These are phyloP conservation scores for Coemansia sp. DNA, from an alignment of 192 early-diverging fungal genomes.

Conservation along the genomic window DNA sequence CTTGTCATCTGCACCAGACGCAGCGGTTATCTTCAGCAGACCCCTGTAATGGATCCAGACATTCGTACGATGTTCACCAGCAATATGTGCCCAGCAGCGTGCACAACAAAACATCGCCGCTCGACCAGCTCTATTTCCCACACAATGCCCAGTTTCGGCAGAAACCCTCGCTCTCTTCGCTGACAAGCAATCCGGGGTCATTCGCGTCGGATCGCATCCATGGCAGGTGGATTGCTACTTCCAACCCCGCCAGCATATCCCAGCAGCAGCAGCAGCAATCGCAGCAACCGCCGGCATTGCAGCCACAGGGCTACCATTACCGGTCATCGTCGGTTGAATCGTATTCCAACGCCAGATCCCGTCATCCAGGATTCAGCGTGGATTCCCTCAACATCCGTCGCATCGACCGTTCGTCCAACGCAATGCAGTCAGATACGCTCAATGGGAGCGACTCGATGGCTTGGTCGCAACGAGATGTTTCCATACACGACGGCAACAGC, in stretches of 20 bases:
- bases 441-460: conserved; percentile 38
- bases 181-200: neutral
- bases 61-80: neutral
- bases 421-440: conserved; percentile 43
- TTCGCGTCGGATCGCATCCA: neutral
- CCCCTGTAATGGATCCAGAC: conserved; percentile 4
- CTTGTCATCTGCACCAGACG: conserved; percentile 8
- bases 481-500: conserved; percentile 22
- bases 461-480: conserved; percentile 46
- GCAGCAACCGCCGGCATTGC: neutral
- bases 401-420: conserved; percentile 32
- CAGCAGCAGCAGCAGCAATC: conserved; percentile 4
- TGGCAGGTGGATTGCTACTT: neutral
- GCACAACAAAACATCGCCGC: neutral
- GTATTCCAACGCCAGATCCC: too few species aligned
- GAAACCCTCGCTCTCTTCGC: neutral
- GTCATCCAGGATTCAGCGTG: conserved; percentile 14
- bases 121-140: conserved; percentile 3
- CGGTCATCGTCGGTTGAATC: too few species aligned
- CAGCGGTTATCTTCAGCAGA: conserved; percentile 12
- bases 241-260: conserved; percentile 17
- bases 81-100: conserved; percentile 1
- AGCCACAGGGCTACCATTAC: too few species aligned
- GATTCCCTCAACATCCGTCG: conserved; percentile 41
- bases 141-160: conserved; percentile 7